These are phyloP conservation scores for Mikania micrantha DNA, from an alignment of 129 eudicot genomes.

Conservation along the genomic window DNA sequence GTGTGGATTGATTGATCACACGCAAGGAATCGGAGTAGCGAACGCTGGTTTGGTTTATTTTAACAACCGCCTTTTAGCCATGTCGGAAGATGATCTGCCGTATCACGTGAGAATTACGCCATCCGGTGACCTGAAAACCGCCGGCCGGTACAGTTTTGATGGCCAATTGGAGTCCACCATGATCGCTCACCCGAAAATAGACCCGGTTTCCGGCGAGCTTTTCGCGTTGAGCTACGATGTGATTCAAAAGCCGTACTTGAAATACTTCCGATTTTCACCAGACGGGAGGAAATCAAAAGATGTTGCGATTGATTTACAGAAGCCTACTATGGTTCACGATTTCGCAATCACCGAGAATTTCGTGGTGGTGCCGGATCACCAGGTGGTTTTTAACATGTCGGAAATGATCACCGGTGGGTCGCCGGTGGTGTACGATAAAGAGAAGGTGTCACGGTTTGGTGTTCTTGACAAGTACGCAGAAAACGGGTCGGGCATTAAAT, in stretches of 20 bases:
- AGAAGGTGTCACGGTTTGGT: slow-evolving; percentile 37
- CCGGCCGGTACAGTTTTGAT: slow-evolving; percentile 21
- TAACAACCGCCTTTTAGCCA: slow-evolving; percentile 29
- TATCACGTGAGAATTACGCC: slow-evolving; percentile 27
- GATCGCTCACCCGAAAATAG: slow-evolving; percentile 47
- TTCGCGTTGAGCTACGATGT: slow-evolving; percentile 38
- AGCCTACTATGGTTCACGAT: slow-evolving; percentile 45
- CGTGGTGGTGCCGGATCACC: slow-evolving; percentile 19
- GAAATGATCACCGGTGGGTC: slow-evolving; percentile 39
- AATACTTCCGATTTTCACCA: slow-evolving; percentile 28
- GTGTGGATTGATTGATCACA: too few species aligned
- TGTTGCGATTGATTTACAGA: slow-evolving; percentile 22
- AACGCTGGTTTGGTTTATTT: slow-evolving; percentile 43
- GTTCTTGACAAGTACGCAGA: slow-evolving; percentile 17
- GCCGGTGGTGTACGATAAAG: slow-evolving; percentile 33
- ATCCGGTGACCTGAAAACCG: slow-evolving; percentile 28
- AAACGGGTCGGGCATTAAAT: slow-evolving; percentile 27
- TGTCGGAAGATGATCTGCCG: slow-evolving; percentile 45
- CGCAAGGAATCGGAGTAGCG: slow-evolving; percentile 20
- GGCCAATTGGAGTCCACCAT: slow-evolving; percentile 26
- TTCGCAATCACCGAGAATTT: too few species aligned
- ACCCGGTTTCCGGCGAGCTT: slow-evolving; percentile 30
- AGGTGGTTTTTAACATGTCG: slow-evolving; percentile 34
- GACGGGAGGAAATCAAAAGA: slow-evolving; percentile 32
- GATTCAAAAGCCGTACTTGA: slow-evolving; percentile 33